These are phyloP conservation scores for Colletotrichum plurivorum DNA, from an alignment of 2,329 filamentous ascomycete species.

Conservation along the genomic window DNA sequence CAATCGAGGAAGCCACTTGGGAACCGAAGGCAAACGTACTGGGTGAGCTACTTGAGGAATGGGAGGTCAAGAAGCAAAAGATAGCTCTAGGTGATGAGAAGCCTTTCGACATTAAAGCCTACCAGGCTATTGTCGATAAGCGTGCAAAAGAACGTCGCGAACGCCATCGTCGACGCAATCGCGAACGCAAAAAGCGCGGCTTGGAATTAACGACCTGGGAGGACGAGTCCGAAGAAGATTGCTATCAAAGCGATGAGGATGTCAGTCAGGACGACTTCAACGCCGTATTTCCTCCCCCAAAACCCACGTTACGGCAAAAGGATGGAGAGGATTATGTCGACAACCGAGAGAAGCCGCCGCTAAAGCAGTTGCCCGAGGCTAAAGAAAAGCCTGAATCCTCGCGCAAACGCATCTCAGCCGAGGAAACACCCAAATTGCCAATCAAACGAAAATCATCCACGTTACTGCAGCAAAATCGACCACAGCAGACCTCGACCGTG, in stretches of 20 bases:
- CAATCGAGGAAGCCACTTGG: slow-evolving; percentile 60
- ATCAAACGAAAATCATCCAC: slow-evolving; percentile 6
- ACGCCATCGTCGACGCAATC: slow-evolving; percentile 32
- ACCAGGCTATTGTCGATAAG: slow-evolving; percentile 32
- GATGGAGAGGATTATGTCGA: background rate
- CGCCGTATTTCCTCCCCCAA: slow-evolving; percentile 37
- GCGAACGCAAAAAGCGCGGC: slow-evolving; percentile 26
- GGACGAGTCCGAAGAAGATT: slow-evolving; percentile 36
- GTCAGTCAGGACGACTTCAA: slow-evolving; percentile 30
- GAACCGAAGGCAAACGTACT: slow-evolving; percentile 63
- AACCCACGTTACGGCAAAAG: background rate
- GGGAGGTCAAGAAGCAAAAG: slow-evolving; percentile 58
- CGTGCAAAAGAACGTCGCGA: slow-evolving; percentile 31
- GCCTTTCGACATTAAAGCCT: slow-evolving; percentile 56
- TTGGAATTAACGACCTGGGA: slow-evolving; percentile 30
- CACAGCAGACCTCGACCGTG: background rate
- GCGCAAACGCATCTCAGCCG: slow-evolving; percentile 6
- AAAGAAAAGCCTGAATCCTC: background rate
- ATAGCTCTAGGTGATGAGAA: slow-evolving; percentile 49
- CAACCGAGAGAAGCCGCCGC: background rate
- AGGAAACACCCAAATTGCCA: slow-evolving; percentile 9
- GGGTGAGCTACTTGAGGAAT: slow-evolving; percentile 55
- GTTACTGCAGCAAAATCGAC: slow-evolving; percentile 2
- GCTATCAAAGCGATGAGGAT: slow-evolving; percentile 35
- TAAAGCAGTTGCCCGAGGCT: background rate